phyloP scores from a whole-genome alignment of 805 yeast species.

The Candida schatavii region DNA sequence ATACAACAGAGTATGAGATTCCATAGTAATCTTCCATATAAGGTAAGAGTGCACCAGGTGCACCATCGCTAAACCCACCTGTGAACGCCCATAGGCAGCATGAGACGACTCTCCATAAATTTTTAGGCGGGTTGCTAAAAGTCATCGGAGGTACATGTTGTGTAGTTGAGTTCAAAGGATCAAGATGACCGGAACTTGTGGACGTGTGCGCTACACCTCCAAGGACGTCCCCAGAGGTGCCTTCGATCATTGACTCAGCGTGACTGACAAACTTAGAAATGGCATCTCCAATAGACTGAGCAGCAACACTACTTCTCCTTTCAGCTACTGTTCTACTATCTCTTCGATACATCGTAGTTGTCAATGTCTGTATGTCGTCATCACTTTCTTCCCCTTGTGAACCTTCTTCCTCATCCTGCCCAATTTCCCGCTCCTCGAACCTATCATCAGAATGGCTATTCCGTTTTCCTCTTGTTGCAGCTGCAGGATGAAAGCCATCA shows the following conservation, averaged over 20 bases:
- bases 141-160: constrained; percentile 10
- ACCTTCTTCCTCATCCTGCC: too few species aligned
- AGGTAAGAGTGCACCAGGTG: constrained; percentile 28
- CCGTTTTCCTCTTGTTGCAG: neutral
- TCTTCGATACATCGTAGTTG: constrained; percentile 3
- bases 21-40: constrained; percentile 21
- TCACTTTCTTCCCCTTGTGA: neutral
- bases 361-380: neutral
- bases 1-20: constrained; percentile 22
- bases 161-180: neutral
- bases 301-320: neutral
- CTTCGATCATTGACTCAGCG: neutral
- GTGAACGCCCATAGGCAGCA: constrained; percentile 17
- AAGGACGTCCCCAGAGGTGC: neutral
- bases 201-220: neutral
- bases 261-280: neutral
- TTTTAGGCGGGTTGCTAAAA: constrained; percentile 18
- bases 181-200: neutral
- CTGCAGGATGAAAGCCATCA: too few species aligned
- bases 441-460: neutral
- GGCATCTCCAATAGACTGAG: neutral
- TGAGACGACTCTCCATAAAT: constrained; percentile 16
- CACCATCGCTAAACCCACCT: constrained; percentile 24
- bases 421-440: too few species aligned
- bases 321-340: neutral